Conservation (phyloP, 1,284 basidiomycete genomes). For the Amylostereum chailletii region DNA sequence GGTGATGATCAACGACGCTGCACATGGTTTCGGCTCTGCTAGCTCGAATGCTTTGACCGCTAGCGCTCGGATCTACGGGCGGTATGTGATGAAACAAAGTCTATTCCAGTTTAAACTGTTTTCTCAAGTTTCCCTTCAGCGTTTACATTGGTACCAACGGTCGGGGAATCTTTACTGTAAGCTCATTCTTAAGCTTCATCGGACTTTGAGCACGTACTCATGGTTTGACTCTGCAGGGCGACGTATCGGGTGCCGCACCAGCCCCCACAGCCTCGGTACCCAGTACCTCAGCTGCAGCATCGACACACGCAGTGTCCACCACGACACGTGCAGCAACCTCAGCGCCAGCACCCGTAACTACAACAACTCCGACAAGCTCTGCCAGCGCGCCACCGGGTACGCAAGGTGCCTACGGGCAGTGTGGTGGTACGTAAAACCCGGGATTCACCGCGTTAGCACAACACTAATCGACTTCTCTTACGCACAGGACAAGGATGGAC, state of each 20-base stretch:
- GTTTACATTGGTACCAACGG: slow-evolving; percentile 62
- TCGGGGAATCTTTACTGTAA: slow-evolving; percentile 47
- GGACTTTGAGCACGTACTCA: neutral
- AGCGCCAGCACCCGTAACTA: slow-evolving; percentile 7
- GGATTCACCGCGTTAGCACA: neutral
- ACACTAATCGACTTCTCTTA: neutral
- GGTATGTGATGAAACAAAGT: slow-evolving; percentile 20
- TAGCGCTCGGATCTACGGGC: slow-evolving; percentile 45
- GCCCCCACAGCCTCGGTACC: slow-evolving; percentile 19
- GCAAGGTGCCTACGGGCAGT: slow-evolving; percentile 33
- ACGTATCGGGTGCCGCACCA: slow-evolving; percentile 31
- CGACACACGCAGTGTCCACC: neutral
- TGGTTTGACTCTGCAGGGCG: slow-evolving; percentile 22
- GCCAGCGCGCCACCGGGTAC: slow-evolving; percentile 16
- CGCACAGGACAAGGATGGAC: slow-evolving; percentile 24
- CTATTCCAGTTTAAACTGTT: neutral
- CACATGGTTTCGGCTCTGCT: slow-evolving; percentile 51
- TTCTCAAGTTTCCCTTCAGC: slow-evolving; percentile 20
- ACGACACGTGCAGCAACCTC: slow-evolving; percentile 3
- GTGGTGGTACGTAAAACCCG: slow-evolving; percentile 25
- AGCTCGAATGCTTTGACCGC: slow-evolving; percentile 39
- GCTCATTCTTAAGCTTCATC: neutral
- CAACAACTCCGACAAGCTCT: slow-evolving; percentile 18
- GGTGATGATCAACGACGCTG: slow-evolving; percentile 53
- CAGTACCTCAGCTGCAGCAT: neutral